Base-by-base conservation (phyloP, 1,284 basidiomycete genomes). In the Ceratorhiza oryzae-sativae region DNA sequence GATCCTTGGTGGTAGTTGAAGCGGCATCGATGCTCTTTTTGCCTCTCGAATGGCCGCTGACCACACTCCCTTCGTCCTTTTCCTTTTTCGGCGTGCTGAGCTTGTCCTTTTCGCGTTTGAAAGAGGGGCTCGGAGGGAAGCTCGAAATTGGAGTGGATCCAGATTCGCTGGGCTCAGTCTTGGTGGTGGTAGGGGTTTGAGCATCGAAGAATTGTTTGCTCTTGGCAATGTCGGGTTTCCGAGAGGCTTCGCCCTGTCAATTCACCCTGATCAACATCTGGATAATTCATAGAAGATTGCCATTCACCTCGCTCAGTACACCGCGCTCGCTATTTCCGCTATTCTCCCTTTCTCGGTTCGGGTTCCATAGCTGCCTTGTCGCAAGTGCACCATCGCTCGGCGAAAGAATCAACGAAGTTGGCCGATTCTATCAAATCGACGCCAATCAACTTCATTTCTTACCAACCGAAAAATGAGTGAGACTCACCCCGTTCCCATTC, bases 261-360 rank as follows among this genome's bases (percentile, higher is more conserved):
- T 18, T 55, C 13, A 55, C 25, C 61, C 60, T 25, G 73, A 32
- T 41, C 23, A 15, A 71, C 32, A 13, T 8, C 15, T 20, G 18
- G 45, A 18, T n/a, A 20, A 56, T 53, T 32, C 32, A 23, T 61
- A 61, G 27, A 61, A 39, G 18, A 20, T 63, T 70, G 20, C 18
- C 42, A 79, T 86, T 62, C 75, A 90, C 91, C 79, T 93, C 91
- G 77, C 90, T 92, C 79, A 89, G 79, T 51, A 84, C 86, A 18
- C 80, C 86, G 25, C 85, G 82, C 3, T 91, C 89, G 48, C 20
- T 60, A 27, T 30, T 59, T n/a, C 36, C 10, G 10, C 32, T 56
- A 36, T 36, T 56, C 53, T 56, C 30, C 12, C 51, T 25, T 3
- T 45, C 58, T 34, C 30, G 65, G 15, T n/a, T 58, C 53, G 53